Evolutionary conservation across 163 green algal genomes (phyloP).

Genomic region (Coccomyxa subellipsoidea): DNA sequence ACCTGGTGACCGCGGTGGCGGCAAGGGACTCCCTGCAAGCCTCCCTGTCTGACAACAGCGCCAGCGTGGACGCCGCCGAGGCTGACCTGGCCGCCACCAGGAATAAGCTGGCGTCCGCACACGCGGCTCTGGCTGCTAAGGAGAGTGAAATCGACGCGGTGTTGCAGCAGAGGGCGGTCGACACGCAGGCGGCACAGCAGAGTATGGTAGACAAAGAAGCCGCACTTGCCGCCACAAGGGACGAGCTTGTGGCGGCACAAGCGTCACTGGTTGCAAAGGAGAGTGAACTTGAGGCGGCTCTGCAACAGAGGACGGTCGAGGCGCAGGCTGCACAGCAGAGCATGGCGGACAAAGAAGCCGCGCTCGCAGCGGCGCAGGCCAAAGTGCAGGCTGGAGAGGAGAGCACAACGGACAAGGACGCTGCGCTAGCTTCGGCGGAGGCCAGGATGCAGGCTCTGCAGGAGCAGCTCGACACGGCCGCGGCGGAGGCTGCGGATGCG

Average conservation of each 20-base stretch:
- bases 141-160: not conserved
- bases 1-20: not conserved
- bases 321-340: not conserved
- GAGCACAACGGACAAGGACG: not conserved
- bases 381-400: not conserved
- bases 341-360: not conserved
- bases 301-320: not conserved
- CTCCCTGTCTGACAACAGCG: not conserved
- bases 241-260: not conserved
- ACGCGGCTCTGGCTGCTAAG: not conserved
- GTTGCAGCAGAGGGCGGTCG: not conserved
- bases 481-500: not conserved
- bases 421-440: not conserved
- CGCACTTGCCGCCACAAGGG: not conserved
- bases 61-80: not conserved
- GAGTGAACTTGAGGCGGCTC: not conserved
- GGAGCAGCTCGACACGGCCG: not conserved
- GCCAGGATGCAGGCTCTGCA: not conserved
- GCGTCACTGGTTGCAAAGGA: not conserved
- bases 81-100: not conserved
- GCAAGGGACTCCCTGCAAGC: not conserved
- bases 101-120: slow-evolving; percentile 2
- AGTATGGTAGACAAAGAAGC: not conserved
- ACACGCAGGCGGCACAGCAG: not conserved
- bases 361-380: too few species aligned